Evolutionary conservation across 495 filamentous ascomycete species (phyloP).

Genomic region (Neurospora sublineolata): DNA sequence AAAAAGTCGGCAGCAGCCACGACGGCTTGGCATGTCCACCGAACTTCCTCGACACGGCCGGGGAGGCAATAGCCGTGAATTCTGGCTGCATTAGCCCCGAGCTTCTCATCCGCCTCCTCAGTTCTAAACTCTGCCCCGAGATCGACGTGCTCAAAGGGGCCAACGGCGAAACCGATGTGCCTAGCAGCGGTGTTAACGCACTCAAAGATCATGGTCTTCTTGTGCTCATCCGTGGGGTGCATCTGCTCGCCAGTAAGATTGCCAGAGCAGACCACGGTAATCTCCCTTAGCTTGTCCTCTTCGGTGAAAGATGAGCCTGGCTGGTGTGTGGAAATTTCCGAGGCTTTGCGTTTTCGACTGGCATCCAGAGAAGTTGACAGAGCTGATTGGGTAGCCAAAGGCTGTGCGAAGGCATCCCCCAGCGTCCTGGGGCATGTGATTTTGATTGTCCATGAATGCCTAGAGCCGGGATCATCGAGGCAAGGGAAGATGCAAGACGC

Average conservation of each 20-base stretch:
- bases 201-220: constrained; percentile 75
- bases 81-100: constrained; percentile 71
- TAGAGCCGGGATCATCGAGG: constrained; percentile 66
- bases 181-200: constrained; percentile 59
- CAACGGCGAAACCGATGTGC: constrained; percentile 84
- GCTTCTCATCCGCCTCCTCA: constrained; percentile 78
- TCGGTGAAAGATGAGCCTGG: constrained; percentile 27
- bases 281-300: constrained; percentile 75
- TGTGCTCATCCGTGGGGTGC: constrained; percentile 59
- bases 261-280: constrained; percentile 82
- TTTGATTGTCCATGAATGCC: constrained; percentile 78
- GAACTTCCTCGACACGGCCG: constrained; percentile 62
- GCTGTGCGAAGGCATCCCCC: constrained; percentile 61
- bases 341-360: constrained; percentile 22
- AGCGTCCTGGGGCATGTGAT: constrained; percentile 76
- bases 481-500: constrained; percentile 85
- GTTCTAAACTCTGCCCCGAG: constrained; percentile 73
- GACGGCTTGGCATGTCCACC: constrained; percentile 57
- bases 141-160: constrained; percentile 89
- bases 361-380: constrained; percentile 3
- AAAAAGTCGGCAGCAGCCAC: constrained; percentile 70
- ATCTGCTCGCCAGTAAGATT: constrained; percentile 71
- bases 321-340: not conserved
- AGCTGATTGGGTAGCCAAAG: constrained; percentile 18
- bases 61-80: constrained; percentile 87